Evolutionary conservation across 1,284 basidiomycete genomes (phyloP).

Genomic region (Malassezia equina): DNA sequence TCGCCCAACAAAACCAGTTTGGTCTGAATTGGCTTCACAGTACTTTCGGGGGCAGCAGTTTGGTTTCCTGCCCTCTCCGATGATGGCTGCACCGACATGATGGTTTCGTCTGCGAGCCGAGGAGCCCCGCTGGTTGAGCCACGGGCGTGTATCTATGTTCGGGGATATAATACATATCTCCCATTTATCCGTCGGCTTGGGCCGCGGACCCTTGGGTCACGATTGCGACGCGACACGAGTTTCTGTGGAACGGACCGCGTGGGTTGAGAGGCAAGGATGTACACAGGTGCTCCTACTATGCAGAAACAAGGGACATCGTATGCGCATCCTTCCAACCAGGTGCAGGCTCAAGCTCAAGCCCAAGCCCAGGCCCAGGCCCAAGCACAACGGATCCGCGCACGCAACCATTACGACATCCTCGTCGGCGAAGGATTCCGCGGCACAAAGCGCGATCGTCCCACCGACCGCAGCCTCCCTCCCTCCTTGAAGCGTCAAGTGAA

Average conservation of each 20-base stretch:
- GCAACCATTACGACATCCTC: constrained; percentile 25
- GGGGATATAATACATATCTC: background rate
- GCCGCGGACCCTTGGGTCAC: background rate
- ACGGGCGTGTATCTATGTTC: background rate
- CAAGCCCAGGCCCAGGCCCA: constrained; percentile 23
- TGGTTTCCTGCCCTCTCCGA: background rate
- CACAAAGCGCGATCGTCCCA: constrained; percentile 64
- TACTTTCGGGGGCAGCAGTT: background rate
- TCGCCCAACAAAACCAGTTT: constrained; percentile 56
- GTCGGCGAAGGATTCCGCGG: constrained; percentile 39
- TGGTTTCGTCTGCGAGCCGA: background rate
- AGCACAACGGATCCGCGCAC: constrained; percentile 29
- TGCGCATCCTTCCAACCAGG: background rate
- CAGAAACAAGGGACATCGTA: constrained; percentile 2
- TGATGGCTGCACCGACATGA: background rate
- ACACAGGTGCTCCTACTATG: background rate
- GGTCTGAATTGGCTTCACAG: constrained; percentile 37
- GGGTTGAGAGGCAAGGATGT: background rate
- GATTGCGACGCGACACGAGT: background rate
- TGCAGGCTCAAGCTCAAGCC: constrained; percentile 14
- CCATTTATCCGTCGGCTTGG: background rate
- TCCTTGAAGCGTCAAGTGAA: constrained; percentile 56
- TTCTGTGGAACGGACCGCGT: background rate
- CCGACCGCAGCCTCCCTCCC: constrained; percentile 66
- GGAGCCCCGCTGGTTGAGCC: background rate